Evolutionary conservation across 2,329 filamentous ascomycete species (phyloP).

Genomic region (Cladosporium sp.): DNA sequence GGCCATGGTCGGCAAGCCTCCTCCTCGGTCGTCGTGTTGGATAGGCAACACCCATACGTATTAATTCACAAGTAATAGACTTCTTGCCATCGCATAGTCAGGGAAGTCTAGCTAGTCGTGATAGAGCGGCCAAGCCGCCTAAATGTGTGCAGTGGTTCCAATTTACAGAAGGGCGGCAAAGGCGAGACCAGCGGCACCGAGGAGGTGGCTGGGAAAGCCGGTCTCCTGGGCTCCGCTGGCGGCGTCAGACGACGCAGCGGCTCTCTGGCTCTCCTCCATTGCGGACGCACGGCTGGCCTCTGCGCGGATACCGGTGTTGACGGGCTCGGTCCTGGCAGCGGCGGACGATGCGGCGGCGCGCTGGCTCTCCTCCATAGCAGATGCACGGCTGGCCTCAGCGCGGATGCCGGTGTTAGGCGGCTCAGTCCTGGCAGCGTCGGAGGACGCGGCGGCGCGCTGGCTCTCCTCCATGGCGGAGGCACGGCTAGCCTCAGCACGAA

Average conservation of each 20-base stretch:
- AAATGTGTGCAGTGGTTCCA: not conserved
- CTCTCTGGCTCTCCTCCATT: constrained; percentile 3
- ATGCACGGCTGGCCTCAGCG: constrained; percentile 1
- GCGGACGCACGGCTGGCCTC: not conserved
- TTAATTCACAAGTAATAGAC: not conserved
- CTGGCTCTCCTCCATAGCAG: constrained; percentile 4
- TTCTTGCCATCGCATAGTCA: not conserved
- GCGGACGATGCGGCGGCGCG: constrained; percentile 1
- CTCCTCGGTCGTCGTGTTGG: not conserved
- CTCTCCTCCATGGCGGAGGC: constrained; percentile 1
- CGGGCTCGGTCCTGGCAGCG: not conserved
- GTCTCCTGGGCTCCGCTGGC: constrained; percentile 5
- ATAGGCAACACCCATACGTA: not conserved
- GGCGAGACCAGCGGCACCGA: constrained; percentile 7
- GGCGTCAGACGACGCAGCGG: constrained; percentile 3
- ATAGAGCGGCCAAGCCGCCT: not conserved
- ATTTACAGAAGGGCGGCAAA: constrained; percentile 6
- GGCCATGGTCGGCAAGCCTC: not conserved
- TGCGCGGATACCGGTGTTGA: not conserved
- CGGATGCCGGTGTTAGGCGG: not conserved
- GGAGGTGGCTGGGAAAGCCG: constrained; percentile 6
- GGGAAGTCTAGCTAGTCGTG: too few relatives aligned
- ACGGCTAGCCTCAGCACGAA: not conserved
- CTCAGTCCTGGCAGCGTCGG: not conserved
- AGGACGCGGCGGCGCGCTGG: not conserved